A percentile compares a stretch with the other conserved stretches of the same genome.
These are phyloP conservation scores for Wickerhamomyces bisporus DNA, from an alignment of 805 yeast species.

Conservation along the genomic window DNA sequence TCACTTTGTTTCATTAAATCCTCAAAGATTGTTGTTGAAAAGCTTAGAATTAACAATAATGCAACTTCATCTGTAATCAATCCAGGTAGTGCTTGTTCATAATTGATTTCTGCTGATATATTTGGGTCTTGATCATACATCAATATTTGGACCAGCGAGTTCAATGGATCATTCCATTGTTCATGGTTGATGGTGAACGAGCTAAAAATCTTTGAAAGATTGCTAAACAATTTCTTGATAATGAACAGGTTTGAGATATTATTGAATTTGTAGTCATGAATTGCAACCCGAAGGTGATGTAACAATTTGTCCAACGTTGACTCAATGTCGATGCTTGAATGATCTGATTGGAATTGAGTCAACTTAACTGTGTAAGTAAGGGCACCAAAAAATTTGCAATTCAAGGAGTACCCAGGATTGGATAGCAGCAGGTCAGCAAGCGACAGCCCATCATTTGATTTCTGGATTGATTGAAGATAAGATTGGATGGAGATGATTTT, in stretches of 20 bases:
- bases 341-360: conserved; percentile 24
- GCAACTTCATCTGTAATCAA: conserved; percentile 3
- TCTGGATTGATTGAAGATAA: conserved; percentile 54
- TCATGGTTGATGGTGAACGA: conserved; percentile 25
- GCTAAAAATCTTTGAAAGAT: conserved; percentile 42
- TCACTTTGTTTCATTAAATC: conserved; percentile 36
- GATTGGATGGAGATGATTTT: conserved; percentile 43
- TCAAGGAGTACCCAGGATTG: conserved; percentile 29
- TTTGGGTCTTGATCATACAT: conserved; percentile 10
- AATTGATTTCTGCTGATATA: conserved; percentile 3
- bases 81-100: conserved; percentile 9
- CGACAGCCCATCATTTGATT: conserved; percentile 46
- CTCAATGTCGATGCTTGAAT: conserved; percentile 13
- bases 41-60: conserved; percentile 22
- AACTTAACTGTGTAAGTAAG: conserved; percentile 66
- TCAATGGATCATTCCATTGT: conserved; percentile 38
- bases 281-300: conserved; percentile 10
- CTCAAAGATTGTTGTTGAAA: conserved; percentile 46
- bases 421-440: conserved; percentile 52
- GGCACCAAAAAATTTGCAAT: conserved; percentile 75
- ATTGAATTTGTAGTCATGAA: conserved; percentile 8
- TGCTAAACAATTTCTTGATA: conserved; percentile 53
- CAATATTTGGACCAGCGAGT: conserved; percentile 19
- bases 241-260: conserved; percentile 32
- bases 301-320: conserved; percentile 10